phyloP scores from a whole-genome alignment of 768 basidiomycete genomes.

The Lactifluus pinguis region DNA sequence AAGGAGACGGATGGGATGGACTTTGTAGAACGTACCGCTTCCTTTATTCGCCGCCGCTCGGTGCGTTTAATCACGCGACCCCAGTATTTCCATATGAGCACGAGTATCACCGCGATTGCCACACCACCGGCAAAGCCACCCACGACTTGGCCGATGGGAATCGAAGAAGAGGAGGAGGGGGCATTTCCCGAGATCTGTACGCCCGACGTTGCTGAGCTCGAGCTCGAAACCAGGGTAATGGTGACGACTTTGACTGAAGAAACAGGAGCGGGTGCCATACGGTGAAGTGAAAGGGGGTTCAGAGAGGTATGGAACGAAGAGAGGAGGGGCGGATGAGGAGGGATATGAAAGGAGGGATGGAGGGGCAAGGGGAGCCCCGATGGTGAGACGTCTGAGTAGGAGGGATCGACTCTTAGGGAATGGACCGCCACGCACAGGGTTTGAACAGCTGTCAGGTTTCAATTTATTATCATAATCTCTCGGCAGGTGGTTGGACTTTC shows the following conservation, averaged over 20 bases:
- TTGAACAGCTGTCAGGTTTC: no score
- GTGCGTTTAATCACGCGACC: conserved; percentile 34
- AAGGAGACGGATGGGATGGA: background rate
- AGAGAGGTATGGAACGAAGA: background rate
- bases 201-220: background rate
- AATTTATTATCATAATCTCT: no score
- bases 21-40: conserved; percentile 23
- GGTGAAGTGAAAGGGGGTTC: no score
- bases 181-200: background rate
- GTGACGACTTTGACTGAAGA: conserved; percentile 3
- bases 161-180: background rate
- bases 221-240: background rate
- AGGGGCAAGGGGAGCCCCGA: background rate
- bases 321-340: background rate
- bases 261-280: background rate
- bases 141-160: conserved; percentile 43
- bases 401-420: no score
- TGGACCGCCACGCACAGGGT: no score
- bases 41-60: conserved; percentile 26
- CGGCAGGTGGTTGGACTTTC: no score
- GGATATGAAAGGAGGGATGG: background rate
- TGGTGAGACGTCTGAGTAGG: no score
- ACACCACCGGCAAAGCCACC: conserved; percentile 43
- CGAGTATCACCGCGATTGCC: conserved; percentile 35
- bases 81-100: conserved; percentile 41